Evolutionary conservation across 169 alveolate genomes (phyloP).

Genomic region (Cryptosporidium viatorum): DNA sequence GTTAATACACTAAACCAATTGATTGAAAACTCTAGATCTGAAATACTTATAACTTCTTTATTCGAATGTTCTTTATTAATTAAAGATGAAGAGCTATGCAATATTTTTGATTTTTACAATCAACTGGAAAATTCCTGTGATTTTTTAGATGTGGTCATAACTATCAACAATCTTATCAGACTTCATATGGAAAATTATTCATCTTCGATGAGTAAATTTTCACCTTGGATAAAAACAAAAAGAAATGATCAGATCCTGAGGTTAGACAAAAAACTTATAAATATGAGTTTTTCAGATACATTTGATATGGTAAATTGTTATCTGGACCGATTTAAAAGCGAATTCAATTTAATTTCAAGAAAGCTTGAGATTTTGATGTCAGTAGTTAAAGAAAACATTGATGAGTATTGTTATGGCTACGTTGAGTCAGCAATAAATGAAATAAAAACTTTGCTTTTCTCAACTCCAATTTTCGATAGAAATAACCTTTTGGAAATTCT

Average conservation of each 20-base stretch:
- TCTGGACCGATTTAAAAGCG: slow-evolving; percentile 7
- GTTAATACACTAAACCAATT: neutral
- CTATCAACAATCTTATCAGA: neutral
- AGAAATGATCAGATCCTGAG: neutral
- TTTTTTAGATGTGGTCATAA: slow-evolving; percentile 16
- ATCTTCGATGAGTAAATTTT: neutral
- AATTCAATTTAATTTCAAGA: neutral
- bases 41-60: neutral
- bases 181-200: neutral
- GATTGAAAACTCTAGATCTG: slow-evolving; percentile 3
- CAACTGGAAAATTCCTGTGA: neutral
- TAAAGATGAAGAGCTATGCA: slow-evolving; percentile 9
- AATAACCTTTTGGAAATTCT: slow-evolving; percentile 6
- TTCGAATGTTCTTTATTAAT: slow-evolving; percentile 53
- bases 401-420: neutral
- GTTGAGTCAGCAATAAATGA: neutral
- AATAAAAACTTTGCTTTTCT: neutral
- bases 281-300: neutral
- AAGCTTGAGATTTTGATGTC: slow-evolving; percentile 10
- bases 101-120: slow-evolving; percentile 38
- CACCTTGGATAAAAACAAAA: slow-evolving; percentile 25
- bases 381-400: neutral
- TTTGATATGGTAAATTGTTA: slow-evolving; percentile 1
- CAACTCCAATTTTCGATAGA: slow-evolving; percentile 9
- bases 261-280: neutral